Percentiles rank a stretch among this genome's conserved stretches.
Evolutionary conservation across 805 yeast species (phyloP).

Genomic region (Hanseniaspora mollemarum): DNA sequence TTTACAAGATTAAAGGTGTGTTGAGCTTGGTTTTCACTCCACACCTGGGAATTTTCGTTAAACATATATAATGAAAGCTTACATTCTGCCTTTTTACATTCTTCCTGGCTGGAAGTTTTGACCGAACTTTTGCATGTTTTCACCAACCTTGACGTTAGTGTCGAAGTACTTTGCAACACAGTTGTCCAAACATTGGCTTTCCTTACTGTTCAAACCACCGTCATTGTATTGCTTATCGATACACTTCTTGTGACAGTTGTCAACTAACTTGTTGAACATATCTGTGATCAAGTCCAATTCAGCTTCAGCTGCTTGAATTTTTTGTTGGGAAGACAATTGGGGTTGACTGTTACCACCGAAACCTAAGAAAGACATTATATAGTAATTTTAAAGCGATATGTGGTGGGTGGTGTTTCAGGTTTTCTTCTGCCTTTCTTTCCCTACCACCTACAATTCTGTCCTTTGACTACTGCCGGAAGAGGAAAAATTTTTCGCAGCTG

Average conservation of each 20-base stretch:
- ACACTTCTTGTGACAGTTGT: slow-evolving; percentile 81
- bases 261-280: slow-evolving; percentile 88
- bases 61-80: slow-evolving; percentile 13
- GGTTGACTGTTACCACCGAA: slow-evolving; percentile 65
- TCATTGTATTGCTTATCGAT: slow-evolving; percentile 54
- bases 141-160: slow-evolving; percentile 89
- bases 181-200: slow-evolving; percentile 82
- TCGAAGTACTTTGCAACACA: slow-evolving; percentile 93
- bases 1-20: too few species aligned
- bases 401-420: neutral
- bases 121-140: slow-evolving; percentile 48
- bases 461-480: too few species aligned
- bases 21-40: too few species aligned
- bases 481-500: neutral
- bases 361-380: slow-evolving; percentile 56
- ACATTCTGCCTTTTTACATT: slow-evolving; percentile 21
- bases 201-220: slow-evolving; percentile 65
- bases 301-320: slow-evolving; percentile 84
- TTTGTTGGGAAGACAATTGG: slow-evolving; percentile 61
- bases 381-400: neutral
- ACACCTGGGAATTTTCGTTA: too few species aligned
- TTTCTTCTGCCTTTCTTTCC: too few species aligned
- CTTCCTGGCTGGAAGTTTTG: slow-evolving; percentile 34
- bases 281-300: slow-evolving; percentile 96
- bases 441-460: too few species aligned